Conservation (phyloP, 306 rosid species). For the Prunus persica region DNA sequence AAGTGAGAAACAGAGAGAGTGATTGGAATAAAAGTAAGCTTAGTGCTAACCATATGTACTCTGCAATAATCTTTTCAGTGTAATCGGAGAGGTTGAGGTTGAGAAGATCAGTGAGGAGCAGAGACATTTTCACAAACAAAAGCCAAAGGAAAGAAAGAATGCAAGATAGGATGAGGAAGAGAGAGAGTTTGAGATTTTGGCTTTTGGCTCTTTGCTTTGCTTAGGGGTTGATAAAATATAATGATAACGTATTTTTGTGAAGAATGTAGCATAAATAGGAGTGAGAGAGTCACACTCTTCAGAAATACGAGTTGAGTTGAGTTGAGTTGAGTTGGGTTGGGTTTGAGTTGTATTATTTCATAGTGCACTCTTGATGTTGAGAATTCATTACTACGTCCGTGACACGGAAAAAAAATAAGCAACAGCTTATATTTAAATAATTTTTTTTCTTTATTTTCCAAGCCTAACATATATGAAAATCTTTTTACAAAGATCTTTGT, state of each 20-base stretch:
- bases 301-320: not conserved
- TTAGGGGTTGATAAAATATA: not conserved
- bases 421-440: too few relatives aligned
- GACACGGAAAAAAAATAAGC: not conserved
- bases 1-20: not conserved
- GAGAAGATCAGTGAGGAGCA: slow-evolving; percentile 25
- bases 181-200: not conserved
- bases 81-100: slow-evolving; percentile 48
- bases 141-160: not conserved
- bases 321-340: too few relatives aligned
- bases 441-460: not conserved
- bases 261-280: too few relatives aligned
- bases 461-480: not conserved
- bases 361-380: not conserved
- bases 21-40: not conserved
- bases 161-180: not conserved
- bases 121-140: not conserved
- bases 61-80: slow-evolving; percentile 51
- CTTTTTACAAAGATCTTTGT: too few relatives aligned
- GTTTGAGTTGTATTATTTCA: not conserved
- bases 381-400: not conserved
- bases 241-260: too few relatives aligned
- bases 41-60: slow-evolving; percentile 63
- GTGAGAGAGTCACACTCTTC: not conserved
- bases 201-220: not conserved